phyloP scores from a whole-genome alignment of 129 eudicot genomes.

The Artemisia annua region DNA sequence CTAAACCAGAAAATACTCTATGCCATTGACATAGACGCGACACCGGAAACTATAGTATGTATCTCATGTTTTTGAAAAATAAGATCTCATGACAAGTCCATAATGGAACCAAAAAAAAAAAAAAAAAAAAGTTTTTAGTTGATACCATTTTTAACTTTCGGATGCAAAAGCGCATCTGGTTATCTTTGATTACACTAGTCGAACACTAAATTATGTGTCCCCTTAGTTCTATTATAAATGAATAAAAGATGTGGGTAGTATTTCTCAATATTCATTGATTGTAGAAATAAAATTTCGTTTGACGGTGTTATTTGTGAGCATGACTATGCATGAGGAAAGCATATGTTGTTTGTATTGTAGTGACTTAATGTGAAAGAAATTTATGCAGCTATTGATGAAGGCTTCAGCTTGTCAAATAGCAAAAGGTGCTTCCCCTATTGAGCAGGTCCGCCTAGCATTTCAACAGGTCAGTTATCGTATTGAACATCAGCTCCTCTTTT shows the following conservation, averaged over 20 bases:
- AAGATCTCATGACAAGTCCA: slow-evolving; percentile 3
- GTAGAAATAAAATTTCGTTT: neutral
- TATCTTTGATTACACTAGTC: too few species aligned
- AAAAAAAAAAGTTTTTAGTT: neutral
- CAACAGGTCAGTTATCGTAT: slow-evolving; percentile 70
- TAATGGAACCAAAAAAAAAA: neutral
- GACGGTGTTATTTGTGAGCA: neutral
- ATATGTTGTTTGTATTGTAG: neutral
- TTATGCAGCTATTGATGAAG: slow-evolving; percentile 69
- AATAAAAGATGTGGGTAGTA: neutral
- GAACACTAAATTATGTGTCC: too few species aligned
- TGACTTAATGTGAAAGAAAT: slow-evolving; percentile 11
- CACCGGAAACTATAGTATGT: neutral
- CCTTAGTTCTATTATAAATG: neutral
- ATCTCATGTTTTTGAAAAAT: slow-evolving; percentile 3
- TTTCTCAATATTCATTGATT: neutral
- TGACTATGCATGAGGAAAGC: neutral
- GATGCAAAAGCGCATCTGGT: neutral
- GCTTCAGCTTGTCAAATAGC: slow-evolving; percentile 75
- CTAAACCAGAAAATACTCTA: neutral
- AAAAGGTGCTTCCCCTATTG: slow-evolving; percentile 66
- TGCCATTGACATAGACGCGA: neutral
- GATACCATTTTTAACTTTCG: neutral
- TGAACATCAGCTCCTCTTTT: slow-evolving; percentile 10
- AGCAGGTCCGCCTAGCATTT: slow-evolving; percentile 68